Evolutionary conservation across 2,329 filamentous ascomycete species (phyloP), one percentile per base, ranked within the genome.

Genomic region (Diaporthe vaccinii): DNA sequence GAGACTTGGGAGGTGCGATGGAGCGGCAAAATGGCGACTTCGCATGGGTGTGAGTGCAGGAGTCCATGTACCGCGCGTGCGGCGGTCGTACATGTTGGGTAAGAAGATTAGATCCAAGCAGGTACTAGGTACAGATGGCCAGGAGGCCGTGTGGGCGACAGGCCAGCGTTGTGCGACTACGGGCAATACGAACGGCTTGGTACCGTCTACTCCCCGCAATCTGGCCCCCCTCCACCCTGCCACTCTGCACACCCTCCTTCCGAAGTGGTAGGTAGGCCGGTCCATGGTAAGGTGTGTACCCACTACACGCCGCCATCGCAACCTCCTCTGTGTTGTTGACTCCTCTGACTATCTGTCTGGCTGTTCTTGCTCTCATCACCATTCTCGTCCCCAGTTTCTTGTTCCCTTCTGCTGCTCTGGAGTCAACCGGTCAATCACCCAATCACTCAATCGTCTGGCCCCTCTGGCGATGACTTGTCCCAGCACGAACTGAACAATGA

Each of bases 11-110:
- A 74, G 73, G 55, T 75, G 75, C 71, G 73, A 76, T 76, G 75
- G 61, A 75, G 74, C 73, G 69, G 73, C 73, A 65, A 73, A 73
- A 76, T 76, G 75, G 75, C 75, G 75, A 76, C 57, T 73, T 73
- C 69, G 74, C 57, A 51, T 25, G 58, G 71, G 57, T 25, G 53
- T 41, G 46, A n/a, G 41, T 53, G 34, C 70, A 51, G 46, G 53
- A 73, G 49, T 28, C 57, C 44, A 22, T 25, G 58, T 31, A 53
- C 25, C 36, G 5, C 22, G 22, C n/a, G 15, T 31, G 31, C 31
- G 14, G 31, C 22, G 44, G 61, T 49, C 20, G 61, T 67, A 67
- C 44, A 49, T 9, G 59, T 46, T 65, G 15, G 59, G 59, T 46
- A 65, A 65, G 62, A 53, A 53, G 46, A 55, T 55, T 55, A 55